These are phyloP conservation scores for Capsicum pubescens DNA, from an alignment of 257 asterid genomes.

Conservation along the genomic window DNA sequence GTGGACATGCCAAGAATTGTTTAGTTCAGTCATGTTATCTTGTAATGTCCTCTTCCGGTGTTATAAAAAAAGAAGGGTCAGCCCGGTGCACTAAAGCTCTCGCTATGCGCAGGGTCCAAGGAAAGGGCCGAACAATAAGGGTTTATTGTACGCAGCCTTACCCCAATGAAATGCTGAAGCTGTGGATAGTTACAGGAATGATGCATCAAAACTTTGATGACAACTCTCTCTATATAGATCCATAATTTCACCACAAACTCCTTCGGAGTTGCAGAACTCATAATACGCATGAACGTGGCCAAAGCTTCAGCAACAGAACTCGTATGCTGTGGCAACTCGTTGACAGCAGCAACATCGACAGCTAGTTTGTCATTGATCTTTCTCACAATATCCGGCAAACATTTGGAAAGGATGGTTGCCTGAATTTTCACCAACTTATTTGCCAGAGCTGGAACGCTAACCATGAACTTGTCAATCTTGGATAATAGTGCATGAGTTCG, in stretches of 20 bases:
- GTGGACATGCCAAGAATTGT: no score
- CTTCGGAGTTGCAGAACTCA: neutral
- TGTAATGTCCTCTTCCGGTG: no score
- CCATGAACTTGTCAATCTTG: neutral
- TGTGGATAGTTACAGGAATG: no score
- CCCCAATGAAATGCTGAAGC: no score
- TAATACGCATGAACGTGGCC: neutral
- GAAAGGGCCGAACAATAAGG: no score
- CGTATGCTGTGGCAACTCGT: neutral
- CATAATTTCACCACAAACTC: neutral
- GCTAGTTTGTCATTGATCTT: neutral
- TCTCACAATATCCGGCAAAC: constrained; percentile 15
- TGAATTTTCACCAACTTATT: constrained; percentile 17
- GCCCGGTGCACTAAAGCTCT: no score
- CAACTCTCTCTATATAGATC: no score
- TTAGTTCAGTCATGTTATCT: no score
- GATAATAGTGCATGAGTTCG: neutral
- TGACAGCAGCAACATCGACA: neutral
- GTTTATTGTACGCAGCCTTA: no score
- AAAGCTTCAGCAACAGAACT: constrained; percentile 9
- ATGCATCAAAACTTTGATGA: no score
- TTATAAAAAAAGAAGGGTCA: no score
- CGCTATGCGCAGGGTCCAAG: no score
- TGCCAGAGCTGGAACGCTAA: neutral
- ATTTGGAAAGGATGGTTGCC: constrained; percentile 19